Percentiles rank a stretch among this genome's conserved stretches.
Conservation (phyloP, 257 asterid genomes). For the Scutellaria barbata region DNA sequence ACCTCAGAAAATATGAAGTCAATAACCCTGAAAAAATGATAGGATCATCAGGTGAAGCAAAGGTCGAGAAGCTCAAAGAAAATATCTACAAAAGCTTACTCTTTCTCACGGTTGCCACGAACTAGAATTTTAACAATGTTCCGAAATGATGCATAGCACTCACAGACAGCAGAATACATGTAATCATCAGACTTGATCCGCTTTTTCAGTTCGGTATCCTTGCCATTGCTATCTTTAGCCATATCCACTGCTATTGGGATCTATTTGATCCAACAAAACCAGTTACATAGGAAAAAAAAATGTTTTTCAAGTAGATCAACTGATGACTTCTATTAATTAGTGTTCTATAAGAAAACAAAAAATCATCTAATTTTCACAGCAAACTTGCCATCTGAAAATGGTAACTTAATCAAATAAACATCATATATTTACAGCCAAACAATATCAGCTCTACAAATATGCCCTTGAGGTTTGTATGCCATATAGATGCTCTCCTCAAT, state of each 20-base stretch:
- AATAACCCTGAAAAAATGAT: conserved; percentile 66
- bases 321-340: conserved; percentile 25
- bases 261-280: conserved; percentile 46
- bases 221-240: conserved; percentile 98
- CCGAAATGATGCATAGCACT: conserved; percentile 92
- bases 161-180: conserved; percentile 93
- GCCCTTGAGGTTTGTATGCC: background rate
- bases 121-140: conserved; percentile 78
- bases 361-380: conserved; percentile 8
- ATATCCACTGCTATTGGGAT: conserved; percentile 98
- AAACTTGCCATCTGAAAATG: conserved; percentile 12
- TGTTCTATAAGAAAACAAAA: conserved; percentile 30
- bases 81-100: conserved; percentile 57
- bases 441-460: conserved; percentile 7
- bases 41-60: conserved; percentile 29
- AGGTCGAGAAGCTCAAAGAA: conserved; percentile 11
- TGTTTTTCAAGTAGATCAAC: conserved; percentile 11
- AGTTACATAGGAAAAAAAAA: conserved; percentile 14
- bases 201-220: conserved; percentile 87
- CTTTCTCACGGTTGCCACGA: conserved; percentile 70
- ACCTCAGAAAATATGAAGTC: conserved; percentile 82
- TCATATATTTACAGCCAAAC: conserved; percentile 1
- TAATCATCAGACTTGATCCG: conserved; percentile 78
- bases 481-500: background rate
- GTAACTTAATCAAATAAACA: conserved; percentile 18